Evolutionary conservation across 192 early-diverging fungal species (phyloP), one percentile per base, ranked within the genome.

Genomic region (Dissophora ornata): DNA sequence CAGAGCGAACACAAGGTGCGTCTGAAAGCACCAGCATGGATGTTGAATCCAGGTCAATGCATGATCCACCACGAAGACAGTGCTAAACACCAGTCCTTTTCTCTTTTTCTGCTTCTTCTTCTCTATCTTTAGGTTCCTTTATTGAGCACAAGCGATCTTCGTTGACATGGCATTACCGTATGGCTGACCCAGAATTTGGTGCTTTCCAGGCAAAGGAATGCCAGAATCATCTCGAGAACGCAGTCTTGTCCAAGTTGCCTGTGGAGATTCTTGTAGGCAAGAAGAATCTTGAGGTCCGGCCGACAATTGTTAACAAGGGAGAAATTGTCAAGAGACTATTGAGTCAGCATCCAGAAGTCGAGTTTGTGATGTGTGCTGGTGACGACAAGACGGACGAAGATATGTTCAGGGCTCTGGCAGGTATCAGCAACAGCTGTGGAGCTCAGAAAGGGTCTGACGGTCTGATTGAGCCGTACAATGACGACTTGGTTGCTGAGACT

Each of bases 361-460:
- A 96, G 58, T 99, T 99, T 88, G 89, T 96, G 4, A 83, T 96
- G 44, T 98, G 97, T 74, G 94, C 91, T 24, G 97, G 98, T 15
- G 96, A 98, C 77, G 97, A 97, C 81, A 90, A 92, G 79, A 98
- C 96, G 5, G 98, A 98, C 63, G 96, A 98, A 78, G 96, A 97
- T 78, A 98, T 99, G 96, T 98, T 99, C 78, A 84, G 86, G 51
- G 88, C 86, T 0, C 69, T 98, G 56, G 61, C 79, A 29, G 68
- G 60, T 52, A 66, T 21, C 44, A 75, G 22, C 50, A 60, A 25
- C n/a, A 42, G n/a, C 24, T 26, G 13, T 22, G 53, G 53, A 12
- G 32, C 19, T 29, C 41, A 25, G 28, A 46, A 53, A 18, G 47
- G 25, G 18, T 21, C 49, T 0, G 30, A 7, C 28, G 13, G 34